A percentile compares a stretch with the other conserved stretches of the same genome.
Evolutionary conservation across 179 eudicot species (phyloP).

Genomic region (Corrigiola litoralis): DNA sequence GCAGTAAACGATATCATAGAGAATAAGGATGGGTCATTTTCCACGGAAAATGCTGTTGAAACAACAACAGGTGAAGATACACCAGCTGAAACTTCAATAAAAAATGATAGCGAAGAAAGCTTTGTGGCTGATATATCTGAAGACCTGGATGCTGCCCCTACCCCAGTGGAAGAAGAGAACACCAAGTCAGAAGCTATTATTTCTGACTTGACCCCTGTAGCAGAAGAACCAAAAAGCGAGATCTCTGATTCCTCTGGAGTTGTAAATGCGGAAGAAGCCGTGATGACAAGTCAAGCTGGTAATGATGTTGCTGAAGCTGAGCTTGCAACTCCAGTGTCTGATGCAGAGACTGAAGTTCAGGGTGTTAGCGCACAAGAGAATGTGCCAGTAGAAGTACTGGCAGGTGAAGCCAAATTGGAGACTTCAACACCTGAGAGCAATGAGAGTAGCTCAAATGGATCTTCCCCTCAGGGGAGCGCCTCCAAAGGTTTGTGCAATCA

Average conservation of each 20-base stretch:
- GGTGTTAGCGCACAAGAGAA: constrained; percentile 22
- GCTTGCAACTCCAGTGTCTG: constrained; percentile 19
- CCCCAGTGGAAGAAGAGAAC: constrained; percentile 25
- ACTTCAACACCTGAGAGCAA: constrained; percentile 29
- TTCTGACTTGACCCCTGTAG: constrained; percentile 22
- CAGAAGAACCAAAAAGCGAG: constrained; percentile 5
- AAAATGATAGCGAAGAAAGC: constrained; percentile 25
- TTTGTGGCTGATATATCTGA: constrained; percentile 22
- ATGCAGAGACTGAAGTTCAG: constrained; percentile 24
- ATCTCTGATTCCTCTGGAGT: neutral
- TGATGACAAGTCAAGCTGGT: constrained; percentile 27
- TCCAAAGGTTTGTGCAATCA: constrained; percentile 42
- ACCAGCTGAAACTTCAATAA: constrained; percentile 22
- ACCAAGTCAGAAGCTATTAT: constrained; percentile 21
- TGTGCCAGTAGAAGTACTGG: constrained; percentile 21
- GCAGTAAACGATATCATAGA: constrained; percentile 13
- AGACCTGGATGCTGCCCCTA: constrained; percentile 17
- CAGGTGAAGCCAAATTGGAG: constrained; percentile 25
- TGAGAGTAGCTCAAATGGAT: constrained; percentile 39
- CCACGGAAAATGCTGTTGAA: constrained; percentile 14
- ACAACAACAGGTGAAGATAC: constrained; percentile 14
- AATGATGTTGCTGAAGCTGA: constrained; percentile 30
- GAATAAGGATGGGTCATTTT: constrained; percentile 8
- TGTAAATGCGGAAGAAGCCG: constrained; percentile 23
- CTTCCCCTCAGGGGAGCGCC: constrained; percentile 32